Percentiles rank a stretch among this genome's conserved stretches.
These are phyloP conservation scores for Corylus americana DNA, from an alignment of 306 rosid genomes.

Conservation along the genomic window DNA sequence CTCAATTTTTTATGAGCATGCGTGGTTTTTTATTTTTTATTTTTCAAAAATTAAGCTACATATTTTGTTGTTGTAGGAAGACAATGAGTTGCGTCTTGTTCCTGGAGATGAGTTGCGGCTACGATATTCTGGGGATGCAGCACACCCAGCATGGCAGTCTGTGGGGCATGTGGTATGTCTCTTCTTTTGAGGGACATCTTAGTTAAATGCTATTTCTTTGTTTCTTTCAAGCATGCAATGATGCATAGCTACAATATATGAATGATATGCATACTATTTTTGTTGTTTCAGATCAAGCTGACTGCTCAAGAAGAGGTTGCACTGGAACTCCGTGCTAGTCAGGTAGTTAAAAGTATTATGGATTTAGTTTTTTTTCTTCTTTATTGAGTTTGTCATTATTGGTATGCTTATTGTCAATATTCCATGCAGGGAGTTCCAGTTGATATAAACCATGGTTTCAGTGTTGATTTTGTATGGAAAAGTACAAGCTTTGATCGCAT, in stretches of 20 bases:
- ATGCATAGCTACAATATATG: neutral
- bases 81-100: slow-evolving; percentile 96
- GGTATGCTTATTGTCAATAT: slow-evolving; percentile 25
- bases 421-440: slow-evolving; percentile 92
- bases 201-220: neutral
- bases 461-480: slow-evolving; percentile 99
- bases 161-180: slow-evolving; percentile 95
- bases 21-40: neutral
- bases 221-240: neutral
- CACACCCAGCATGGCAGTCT: slow-evolving; percentile 99
- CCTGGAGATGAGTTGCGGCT: slow-evolving; percentile 97
- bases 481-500: slow-evolving; percentile 99
- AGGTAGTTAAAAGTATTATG: slow-evolving; percentile 50
- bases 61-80: slow-evolving; percentile 33
- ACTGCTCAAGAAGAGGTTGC: slow-evolving; percentile 99
- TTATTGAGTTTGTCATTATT: slow-evolving; percentile 6
- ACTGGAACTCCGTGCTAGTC: slow-evolving; percentile 95
- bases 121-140: slow-evolving; percentile 99
- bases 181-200: neutral
- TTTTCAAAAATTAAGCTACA: neutral
- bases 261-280: neutral
- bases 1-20: neutral
- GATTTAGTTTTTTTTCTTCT: slow-evolving; percentile 7
- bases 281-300: slow-evolving; percentile 73
- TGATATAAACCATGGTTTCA: slow-evolving; percentile 93